Evolutionary conservation across 768 basidiomycete species (phyloP).

Genomic region (Termitomyces sp.): DNA sequence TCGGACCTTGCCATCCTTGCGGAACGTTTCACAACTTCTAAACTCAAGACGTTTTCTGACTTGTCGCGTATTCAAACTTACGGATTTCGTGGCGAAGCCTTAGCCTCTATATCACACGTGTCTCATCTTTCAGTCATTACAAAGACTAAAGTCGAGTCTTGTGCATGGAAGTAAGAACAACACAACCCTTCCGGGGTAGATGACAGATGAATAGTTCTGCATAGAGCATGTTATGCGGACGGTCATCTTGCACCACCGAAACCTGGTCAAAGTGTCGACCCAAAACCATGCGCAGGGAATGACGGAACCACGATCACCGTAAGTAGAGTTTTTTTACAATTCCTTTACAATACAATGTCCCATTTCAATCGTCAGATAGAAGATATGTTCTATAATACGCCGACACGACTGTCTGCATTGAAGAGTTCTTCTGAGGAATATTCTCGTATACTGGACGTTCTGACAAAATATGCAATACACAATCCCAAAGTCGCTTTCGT

Average conservation of each 20-base stretch:
- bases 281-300: slow-evolving; percentile 90
- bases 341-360: background rate
- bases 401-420: slow-evolving; percentile 80
- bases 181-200: background rate
- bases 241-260: slow-evolving; percentile 69
- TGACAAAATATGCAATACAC: slow-evolving; percentile 92
- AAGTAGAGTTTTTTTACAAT: slow-evolving; percentile 16
- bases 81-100: slow-evolving; percentile 95
- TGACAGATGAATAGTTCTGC: background rate
- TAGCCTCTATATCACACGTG: slow-evolving; percentile 94
- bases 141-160: slow-evolving; percentile 75
- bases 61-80: slow-evolving; percentile 82
- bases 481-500: slow-evolving; percentile 85
- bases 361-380: slow-evolving; percentile 59
- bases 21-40: slow-evolving; percentile 94
- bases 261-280: slow-evolving; percentile 65
- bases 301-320: slow-evolving; percentile 90
- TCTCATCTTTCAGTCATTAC: slow-evolving; percentile 87
- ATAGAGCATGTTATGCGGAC: slow-evolving; percentile 78
- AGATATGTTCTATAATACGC: slow-evolving; percentile 92
- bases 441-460: slow-evolving; percentile 82
- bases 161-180: slow-evolving; percentile 86
- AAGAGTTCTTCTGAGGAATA: slow-evolving; percentile 89
- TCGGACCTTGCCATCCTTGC: slow-evolving; percentile 85
- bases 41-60: slow-evolving; percentile 83